Conservation (phyloP, 306 rosid genomes). For the Ormosia semicastrata region DNA sequence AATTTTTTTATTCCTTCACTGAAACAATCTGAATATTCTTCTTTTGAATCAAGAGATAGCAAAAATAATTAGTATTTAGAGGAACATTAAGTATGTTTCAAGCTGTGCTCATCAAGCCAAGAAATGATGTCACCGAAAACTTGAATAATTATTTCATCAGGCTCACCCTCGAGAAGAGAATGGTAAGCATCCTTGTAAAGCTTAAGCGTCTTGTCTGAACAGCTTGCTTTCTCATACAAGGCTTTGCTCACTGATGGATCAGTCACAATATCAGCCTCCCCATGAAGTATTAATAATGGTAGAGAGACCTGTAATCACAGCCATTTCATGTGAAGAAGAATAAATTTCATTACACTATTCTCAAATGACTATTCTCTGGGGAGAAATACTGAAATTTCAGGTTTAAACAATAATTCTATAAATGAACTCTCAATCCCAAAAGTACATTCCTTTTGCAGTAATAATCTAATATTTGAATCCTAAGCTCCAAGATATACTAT, state of each 20-base stretch:
- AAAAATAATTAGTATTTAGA: background rate
- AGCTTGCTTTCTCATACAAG: constrained; percentile 71
- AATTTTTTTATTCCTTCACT: background rate
- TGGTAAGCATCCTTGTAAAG: constrained; percentile 78
- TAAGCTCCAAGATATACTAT: background rate
- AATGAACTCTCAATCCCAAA: background rate
- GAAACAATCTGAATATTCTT: constrained; percentile 15
- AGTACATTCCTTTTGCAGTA: background rate
- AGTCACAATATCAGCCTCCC: constrained; percentile 82
- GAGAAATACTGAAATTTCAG: background rate
- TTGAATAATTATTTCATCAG: constrained; percentile 64
- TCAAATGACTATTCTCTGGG: background rate
- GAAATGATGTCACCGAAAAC: constrained; percentile 66
- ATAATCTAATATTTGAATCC: background rate
- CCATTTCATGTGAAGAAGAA: background rate
- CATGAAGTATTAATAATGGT: constrained; percentile 86
- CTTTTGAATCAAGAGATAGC: background rate
- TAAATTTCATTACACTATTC: background rate
- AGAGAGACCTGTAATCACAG: constrained; percentile 61
- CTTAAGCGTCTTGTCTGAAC: constrained; percentile 71
- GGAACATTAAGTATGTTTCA: constrained; percentile 20
- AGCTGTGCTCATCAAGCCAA: constrained; percentile 70
- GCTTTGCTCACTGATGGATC: constrained; percentile 92
- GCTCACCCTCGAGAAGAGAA: constrained; percentile 92
- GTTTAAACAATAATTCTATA: background rate